Base-by-base conservation (phyloP, 2,329 filamentous ascomycete genomes). In the Xylariaceae sp. region DNA sequence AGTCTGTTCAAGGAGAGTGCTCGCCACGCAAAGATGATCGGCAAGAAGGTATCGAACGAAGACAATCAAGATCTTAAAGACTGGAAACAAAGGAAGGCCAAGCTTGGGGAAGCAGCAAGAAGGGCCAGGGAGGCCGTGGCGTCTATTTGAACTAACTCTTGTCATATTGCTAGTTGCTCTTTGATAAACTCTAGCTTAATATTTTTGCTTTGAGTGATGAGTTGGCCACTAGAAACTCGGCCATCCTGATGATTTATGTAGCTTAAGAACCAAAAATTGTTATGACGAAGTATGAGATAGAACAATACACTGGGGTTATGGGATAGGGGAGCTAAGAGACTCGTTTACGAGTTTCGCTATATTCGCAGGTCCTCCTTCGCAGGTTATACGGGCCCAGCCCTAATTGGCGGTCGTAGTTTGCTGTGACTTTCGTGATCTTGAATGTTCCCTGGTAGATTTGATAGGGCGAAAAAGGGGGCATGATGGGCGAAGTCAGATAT, bases 31-130 rank as follows among this genome's bases (percentile, higher is more conserved):
- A 34, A 29, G 19, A 14, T 16, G 14, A 23, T 52, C 19, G 5
- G 16, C 6, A 24, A 17, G 7, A 45, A 6, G 5, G 40, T 33
- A 11, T 43, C 52, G 2, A 50, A 16, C 5, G 21, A 34, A 37
- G 31, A 47, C n/a, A 19, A 40, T 17, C 14, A 16, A 2, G 14
- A 50, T 16, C 36, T 29, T 16, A 43, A 29, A 26, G 44, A 46
- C 17, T 46, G 52, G 26, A 11, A 11, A 14, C 26, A 21, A 56
- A 44, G 44, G 26, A 50, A 14, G 1, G 39, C 40, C 11, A 44
- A 55, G 14, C 43, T 53, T 17, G 31, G 49, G n/a, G 39, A 58
- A 23, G 44, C 34, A 3, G 34, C 58, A 3, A 49, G 36, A 45
- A 43, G 36, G n/a, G 43, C 37, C 6, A 49, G 34, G 19, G 50